Evolutionary conservation across 805 yeast species (phyloP), one percentile per base, ranked within the genome.

Genomic region (Candida sakaeoensis): DNA sequence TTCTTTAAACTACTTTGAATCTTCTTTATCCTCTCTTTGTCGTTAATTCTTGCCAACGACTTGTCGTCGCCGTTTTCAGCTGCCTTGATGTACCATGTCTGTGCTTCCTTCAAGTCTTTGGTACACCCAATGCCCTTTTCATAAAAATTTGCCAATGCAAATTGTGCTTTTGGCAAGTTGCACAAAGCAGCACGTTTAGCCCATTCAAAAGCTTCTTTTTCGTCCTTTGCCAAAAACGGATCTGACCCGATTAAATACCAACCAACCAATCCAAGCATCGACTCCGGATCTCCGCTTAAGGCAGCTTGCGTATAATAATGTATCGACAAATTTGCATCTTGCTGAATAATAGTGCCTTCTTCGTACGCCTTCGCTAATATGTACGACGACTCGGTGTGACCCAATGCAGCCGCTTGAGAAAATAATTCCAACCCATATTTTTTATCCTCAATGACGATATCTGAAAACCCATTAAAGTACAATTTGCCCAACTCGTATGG

Each of bases 271-370:
- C 95, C 90, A 53, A 91, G 70, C 95, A 91, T 93, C 8, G 95
- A 82, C 35, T 77, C 80, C 1, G 95, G 75, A 58, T 93, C 95
- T 5, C 96, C 96, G 3, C 82, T 82, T 22, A 82, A 59, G 0
- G 98, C 96, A 0, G 96, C 96, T 47, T 85, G 80, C 0, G 95
- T 89, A 59, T 87, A 91, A 58, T 90, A 91, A 58, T 93, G 97
- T 32, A 93, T 86, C 1, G 95, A 84, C 35, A 91, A 68, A 47
- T 85, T 83, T 1, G 89, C 70, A 58, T 93, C 95, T 45, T 79
- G 84, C 2, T 87, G 85, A 9, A 89, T 73, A 43, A 79, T 58
- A 43, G 77, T 85, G 6, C 93, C 98, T 24, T 79, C 62, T 59
- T 91, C 98, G 61, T 93, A 93, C 33, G 82, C 80, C 45, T 77